Evolutionary conservation across 306 rosid species (phyloP).

Genomic region (Cucumis melo): DNA sequence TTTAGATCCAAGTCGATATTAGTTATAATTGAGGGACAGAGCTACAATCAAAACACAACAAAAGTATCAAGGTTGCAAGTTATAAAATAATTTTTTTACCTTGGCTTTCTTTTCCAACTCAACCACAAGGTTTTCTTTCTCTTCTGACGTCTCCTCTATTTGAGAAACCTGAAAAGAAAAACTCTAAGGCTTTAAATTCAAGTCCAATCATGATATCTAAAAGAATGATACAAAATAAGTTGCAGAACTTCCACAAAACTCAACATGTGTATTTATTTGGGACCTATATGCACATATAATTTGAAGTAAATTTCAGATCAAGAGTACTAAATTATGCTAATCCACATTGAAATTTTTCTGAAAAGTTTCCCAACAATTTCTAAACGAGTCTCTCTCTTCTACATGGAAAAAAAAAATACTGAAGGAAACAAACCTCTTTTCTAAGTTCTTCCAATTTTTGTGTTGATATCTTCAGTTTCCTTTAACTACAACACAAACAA

Average conservation of each 20-base stretch:
- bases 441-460: conserved; percentile 38
- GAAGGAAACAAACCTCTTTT: conserved; percentile 49
- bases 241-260: background rate
- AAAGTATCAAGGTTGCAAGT: background rate
- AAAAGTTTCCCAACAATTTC: background rate
- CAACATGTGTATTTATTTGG: background rate
- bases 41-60: too few species aligned
- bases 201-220: background rate
- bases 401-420: background rate
- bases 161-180: conserved; percentile 33
- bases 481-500: conserved; percentile 28
- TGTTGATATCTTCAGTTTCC: conserved; percentile 49
- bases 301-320: background rate
- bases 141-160: conserved; percentile 36
- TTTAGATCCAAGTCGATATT: too few species aligned
- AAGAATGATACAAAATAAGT: conserved; percentile 1
- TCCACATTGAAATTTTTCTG: background rate
- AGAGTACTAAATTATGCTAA: background rate
- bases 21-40: too few species aligned
- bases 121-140: conserved; percentile 21
- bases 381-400: background rate
- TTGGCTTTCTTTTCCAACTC: conserved; percentile 60
- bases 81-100: conserved; percentile 19
- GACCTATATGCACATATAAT: background rate
- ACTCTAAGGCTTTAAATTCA: conserved; percentile 12